Base-by-base conservation (phyloP, 805 yeast species). In the Saccharomycopsis sp. region DNA sequence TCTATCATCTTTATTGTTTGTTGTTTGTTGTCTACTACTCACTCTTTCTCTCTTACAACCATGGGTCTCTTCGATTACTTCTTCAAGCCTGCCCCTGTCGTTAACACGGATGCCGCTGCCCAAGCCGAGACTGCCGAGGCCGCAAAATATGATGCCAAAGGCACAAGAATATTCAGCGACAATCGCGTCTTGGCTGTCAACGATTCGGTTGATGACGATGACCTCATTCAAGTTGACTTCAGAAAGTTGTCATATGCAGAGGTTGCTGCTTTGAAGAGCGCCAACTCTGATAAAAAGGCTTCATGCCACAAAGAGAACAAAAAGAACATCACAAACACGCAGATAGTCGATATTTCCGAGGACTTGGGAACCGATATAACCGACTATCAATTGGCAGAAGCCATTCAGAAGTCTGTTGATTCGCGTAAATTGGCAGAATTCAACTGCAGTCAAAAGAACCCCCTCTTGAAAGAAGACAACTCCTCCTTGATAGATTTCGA, bases 191-290 rank as follows among this genome's bases (percentile, higher is more conserved):
- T 60, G 2, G 58, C 63, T 34, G 47, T 60, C 50, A 60, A 58
- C 34, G 56, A 60, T 29, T 56, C 47, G 25, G 47, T 52, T 5
- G 58, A 56, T 1, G 63, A 61, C 47, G 49, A 38, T 38, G 64
- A 54, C n/a, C 60, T 62, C 34, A 52, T 62, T 25, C 57, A 62
- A 35, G 59, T 62, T 20, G 55, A 57, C 34, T 25, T 57, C 50
- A 52, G 62, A 50, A 55, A 49, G 25, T 53, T 59, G 29, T 62
- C 64, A 15, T 62, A 59, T 35, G 64, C 64, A 19, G 62, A 61
- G 51, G 62, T 55, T 15, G 64, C 62, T 38, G 62, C 60, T 49
- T 49, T 49, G 24, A 49, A 49, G 22, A 44, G 49, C 49, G 19
- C 49, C 14, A 35, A 8, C 12, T n/a, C 49, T 44, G 19, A 7